Evolutionary conservation across 2,329 filamentous ascomycete genomes (phyloP).

Genomic region (Neoscytalidium dimidiatum): DNA sequence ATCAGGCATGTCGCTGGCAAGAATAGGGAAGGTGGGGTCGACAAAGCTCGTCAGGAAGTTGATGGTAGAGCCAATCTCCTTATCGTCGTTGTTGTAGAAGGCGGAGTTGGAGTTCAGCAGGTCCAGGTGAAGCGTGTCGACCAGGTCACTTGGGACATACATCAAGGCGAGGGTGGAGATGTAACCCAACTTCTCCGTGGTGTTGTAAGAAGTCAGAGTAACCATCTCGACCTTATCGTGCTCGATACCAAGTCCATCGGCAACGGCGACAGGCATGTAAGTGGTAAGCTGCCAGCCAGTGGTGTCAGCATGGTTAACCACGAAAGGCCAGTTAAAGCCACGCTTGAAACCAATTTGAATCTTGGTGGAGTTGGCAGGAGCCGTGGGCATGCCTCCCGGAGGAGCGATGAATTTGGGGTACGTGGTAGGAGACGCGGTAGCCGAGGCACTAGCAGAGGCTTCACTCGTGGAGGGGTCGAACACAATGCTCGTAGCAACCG

Average conservation of each 20-base stretch:
- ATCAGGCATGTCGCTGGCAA: conserved; percentile 49
- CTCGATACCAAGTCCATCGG: conserved; percentile 59
- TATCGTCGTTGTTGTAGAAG: conserved; percentile 70
- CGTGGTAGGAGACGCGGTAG: conserved; percentile 5
- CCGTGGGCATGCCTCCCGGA: conserved; percentile 56
- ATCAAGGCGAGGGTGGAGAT: conserved; percentile 73
- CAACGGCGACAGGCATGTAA: conserved; percentile 71
- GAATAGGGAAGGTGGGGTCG: conserved; percentile 77
- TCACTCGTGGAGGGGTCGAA: conserved; percentile 53
- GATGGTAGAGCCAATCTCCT: conserved; percentile 51
- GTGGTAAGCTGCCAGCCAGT: conserved; percentile 82
- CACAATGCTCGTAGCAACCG: conserved; percentile 64
- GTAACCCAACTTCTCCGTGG: conserved; percentile 67
- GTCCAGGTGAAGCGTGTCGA: conserved; percentile 64
- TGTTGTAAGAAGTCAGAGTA: conserved; percentile 76
- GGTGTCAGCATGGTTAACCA: conserved; percentile 66
- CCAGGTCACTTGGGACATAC: conserved; percentile 47
- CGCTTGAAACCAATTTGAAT: conserved; percentile 86
- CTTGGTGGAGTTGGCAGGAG: conserved; percentile 66
- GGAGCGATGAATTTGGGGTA: conserved; percentile 68
- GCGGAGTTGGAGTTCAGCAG: conserved; percentile 70
- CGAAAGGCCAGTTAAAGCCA: conserved; percentile 80
- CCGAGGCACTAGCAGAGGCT: conserved; percentile 45
- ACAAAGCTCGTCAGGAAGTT: conserved; percentile 76
- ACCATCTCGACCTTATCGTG: conserved; percentile 63